These are phyloP conservation scores for Garcia nutans DNA, from an alignment of 345 rosid genomes.

Conservation along the genomic window DNA sequence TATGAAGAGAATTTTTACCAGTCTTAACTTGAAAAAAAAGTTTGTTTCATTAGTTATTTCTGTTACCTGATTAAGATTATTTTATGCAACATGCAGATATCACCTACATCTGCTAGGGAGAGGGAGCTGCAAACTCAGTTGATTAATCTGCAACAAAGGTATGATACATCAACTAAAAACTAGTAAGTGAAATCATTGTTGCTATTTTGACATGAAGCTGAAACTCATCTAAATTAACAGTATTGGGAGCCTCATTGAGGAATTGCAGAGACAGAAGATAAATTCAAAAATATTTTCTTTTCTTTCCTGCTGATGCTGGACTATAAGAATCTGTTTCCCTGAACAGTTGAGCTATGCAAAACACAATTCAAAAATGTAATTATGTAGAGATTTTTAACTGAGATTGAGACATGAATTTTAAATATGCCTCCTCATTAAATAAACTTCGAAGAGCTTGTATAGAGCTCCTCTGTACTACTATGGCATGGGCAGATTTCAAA, in stretches of 20 bases:
- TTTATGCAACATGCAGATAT: constrained; percentile 44
- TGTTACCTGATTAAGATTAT: constrained; percentile 8
- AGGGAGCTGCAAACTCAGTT: constrained; percentile 73
- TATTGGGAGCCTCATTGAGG: constrained; percentile 63
- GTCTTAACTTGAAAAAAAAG: background rate
- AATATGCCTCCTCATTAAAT: too few relatives aligned
- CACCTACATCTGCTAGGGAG: constrained; percentile 57
- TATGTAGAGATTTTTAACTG: background rate
- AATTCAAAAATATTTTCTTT: constrained; percentile 40
- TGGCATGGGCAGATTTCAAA: too few relatives aligned
- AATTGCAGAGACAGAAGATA: constrained; percentile 69
- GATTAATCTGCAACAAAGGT: constrained; percentile 77
- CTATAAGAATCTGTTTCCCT: background rate
- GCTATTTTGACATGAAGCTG: constrained; percentile 9
- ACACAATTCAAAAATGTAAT: background rate
- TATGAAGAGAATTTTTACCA: background rate
- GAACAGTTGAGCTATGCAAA: background rate
- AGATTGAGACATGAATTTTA: too few relatives aligned
- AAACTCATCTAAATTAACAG: constrained; percentile 45
- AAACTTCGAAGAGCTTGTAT: background rate
- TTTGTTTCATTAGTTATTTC: background rate
- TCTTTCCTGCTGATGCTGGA: too few relatives aligned
- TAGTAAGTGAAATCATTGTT: background rate
- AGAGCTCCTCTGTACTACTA: too few relatives aligned
- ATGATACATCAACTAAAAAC: constrained; percentile 17